Base-by-base conservation (phyloP, 352 stramenopile species). In the Phytophthora pseudosyringae region DNA sequence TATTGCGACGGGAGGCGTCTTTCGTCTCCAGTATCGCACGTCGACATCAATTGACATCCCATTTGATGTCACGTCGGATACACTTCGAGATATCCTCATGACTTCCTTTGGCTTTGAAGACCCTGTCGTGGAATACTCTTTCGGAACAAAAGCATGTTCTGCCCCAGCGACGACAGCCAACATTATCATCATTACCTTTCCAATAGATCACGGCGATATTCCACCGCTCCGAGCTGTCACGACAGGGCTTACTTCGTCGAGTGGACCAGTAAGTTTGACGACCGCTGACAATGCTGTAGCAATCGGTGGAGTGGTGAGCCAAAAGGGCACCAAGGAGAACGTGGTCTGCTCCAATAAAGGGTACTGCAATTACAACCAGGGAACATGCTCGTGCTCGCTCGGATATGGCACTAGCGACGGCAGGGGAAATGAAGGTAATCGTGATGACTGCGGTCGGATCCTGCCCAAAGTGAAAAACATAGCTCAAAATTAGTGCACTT, bases 271-370 rank as follows among this genome's bases (percentile, higher is more conserved):
- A 12, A 65, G 55, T 8, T 47, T 90, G 2, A 18, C 46, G 6
- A 61, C 71, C 1, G 81, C 75, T 2, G 82, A 85, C n/a, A 69
- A 83, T 21, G 75, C 81, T 2, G 70, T 56, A 12, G 28, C 32
- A 5, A 73, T 91, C n/a, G 59, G 55, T 15, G 71, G 71, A 1
- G 53, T 87, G 7, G 5, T 49, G 39, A 85, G 79, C 33, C 71
- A 86, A 28, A 75, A 73, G 5, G 94, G 94, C 6, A 98, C 91
- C 0, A 98, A 97, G 62, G 94, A 98, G 59, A 87, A 91, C 53
- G 75, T 59, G 4, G 65, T 90, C 7, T 98, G 94, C 73, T 92
- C 90, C 8, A 96, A 95, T 69, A 86, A 89, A 54, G 94, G 94
- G 7, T 71, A 83, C 38, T 98, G 94, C 72, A 83, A 98, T 55